Base-by-base conservation (phyloP, 352 stramenopile species). In the Lagenidium giganteum region DNA sequence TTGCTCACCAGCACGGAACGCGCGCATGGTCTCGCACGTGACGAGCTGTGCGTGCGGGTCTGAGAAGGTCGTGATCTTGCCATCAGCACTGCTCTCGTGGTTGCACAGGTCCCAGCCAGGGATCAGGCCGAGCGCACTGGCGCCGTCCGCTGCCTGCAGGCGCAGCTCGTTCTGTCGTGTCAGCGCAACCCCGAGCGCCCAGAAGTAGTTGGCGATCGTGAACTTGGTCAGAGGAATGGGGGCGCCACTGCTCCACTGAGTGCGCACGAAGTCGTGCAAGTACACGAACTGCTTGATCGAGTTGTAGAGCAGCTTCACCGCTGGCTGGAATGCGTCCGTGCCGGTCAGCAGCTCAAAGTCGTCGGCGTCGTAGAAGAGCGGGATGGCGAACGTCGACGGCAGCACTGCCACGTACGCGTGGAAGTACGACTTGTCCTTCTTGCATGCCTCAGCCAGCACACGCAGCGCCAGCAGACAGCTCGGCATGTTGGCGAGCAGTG, bases 51-150 rank as follows among this genome's bases (percentile, higher is more conserved):
- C 35, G 3, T 20, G 41, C 20, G 61, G 44, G 37, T 80, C 66
- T 13, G 54, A 69, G 34, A 70, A 78, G 6, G 68, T 78, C 8
- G 55, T 60, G 54, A 80, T 71, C 2, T 41, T 30, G n/a, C n/a
- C n/a, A n/a, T n/a, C n/a, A 3, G 63, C 58, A 20, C 61, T 62
- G 13, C 14, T 37, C 33, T 78, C 71, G 51, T 84, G 71, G 47
- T 84, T 84, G 56, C 68, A 82, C 47, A 84, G 63, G 35, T 84
- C 71, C 68, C 70, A 84, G 4, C 70, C 68, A 0, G 71, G 71
- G 33, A 84, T 82, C 29, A 84, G 57, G 26, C 66, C 71, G 41
- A 84, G 52, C 7, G 54, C 54, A 12, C 39, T 43, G 3, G 50
- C 39, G 17, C 24, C 30, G 9, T 67, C 47, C 18, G 44, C 54